Conservation (phyloP, 139 green algal genomes). For the Coelastrella sp. region DNA sequence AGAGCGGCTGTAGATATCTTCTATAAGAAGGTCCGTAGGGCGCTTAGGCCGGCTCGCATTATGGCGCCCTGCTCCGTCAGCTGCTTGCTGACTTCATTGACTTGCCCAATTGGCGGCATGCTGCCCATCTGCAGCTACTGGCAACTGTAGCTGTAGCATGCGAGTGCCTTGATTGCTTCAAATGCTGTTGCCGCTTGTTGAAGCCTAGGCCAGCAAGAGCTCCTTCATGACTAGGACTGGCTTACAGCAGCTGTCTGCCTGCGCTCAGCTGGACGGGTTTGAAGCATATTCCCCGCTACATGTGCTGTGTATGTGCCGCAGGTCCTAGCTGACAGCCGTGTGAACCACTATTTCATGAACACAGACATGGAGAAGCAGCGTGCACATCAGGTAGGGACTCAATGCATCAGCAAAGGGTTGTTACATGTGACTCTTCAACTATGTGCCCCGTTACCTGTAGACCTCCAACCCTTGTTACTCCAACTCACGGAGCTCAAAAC, state of each 20-base stretch:
- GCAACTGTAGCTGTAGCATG: background rate
- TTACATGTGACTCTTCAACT: background rate
- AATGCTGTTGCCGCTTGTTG: no score
- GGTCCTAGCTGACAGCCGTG: slow-evolving; percentile 27
- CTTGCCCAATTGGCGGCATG: background rate
- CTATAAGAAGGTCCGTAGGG: slow-evolving; percentile 22
- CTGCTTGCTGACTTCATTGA: background rate
- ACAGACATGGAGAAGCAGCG: slow-evolving; percentile 37
- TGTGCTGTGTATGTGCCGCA: background rate
- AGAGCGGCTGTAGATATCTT: slow-evolving; percentile 32
- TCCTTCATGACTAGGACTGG: no score
- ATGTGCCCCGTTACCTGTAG: background rate
- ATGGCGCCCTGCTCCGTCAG: background rate
- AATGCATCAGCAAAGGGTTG: background rate
- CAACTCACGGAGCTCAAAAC: background rate
- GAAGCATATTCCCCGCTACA: background rate
- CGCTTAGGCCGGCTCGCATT: background rate
- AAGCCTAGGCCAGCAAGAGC: no score
- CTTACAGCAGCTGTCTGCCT: no score
- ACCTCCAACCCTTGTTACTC: background rate
- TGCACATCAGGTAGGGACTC: background rate
- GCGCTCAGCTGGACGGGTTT: no score
- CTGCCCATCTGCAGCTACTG: background rate
- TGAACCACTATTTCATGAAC: slow-evolving; percentile 25
- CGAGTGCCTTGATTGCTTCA: no score